These are phyloP conservation scores for Nitzschia sp. DNA, from an alignment of 108 stramenopile species.

Conservation along the genomic window DNA sequence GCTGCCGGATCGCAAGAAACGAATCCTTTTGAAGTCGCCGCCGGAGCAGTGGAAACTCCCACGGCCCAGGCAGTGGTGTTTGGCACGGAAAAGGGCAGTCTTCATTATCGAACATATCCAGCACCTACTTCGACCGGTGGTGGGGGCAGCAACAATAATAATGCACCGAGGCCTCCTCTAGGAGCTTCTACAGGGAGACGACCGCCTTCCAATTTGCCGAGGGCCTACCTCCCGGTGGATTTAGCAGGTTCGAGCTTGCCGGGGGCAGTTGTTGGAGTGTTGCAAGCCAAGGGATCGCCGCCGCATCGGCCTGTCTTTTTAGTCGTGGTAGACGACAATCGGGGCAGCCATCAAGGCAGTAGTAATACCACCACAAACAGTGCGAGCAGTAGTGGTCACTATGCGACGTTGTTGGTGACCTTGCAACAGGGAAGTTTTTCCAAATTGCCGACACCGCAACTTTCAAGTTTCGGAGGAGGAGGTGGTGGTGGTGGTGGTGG, in stretches of 20 bases:
- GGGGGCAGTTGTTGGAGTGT: slow-evolving; percentile 28
- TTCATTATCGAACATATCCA: slow-evolving; percentile 69
- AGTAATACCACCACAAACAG: slow-evolving; percentile 3
- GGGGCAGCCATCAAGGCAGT: slow-evolving; percentile 32
- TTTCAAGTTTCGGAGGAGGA: background rate
- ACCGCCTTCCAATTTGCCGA: slow-evolving; percentile 22
- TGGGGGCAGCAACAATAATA: background rate
- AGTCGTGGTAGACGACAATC: slow-evolving; percentile 78
- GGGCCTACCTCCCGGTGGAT: slow-evolving; percentile 45
- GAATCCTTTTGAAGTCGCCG: slow-evolving; percentile 40
- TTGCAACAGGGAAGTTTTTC: slow-evolving; percentile 64
- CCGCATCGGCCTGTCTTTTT: slow-evolving; percentile 56
- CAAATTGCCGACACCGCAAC: slow-evolving; percentile 29
- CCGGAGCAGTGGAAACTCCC: slow-evolving; percentile 11
- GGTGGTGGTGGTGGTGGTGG: slow-evolving; percentile 4
- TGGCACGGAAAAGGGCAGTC: slow-evolving; percentile 76
- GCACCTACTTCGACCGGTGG: background rate
- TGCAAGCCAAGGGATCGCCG: slow-evolving; percentile 14
- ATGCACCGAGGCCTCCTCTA: slow-evolving; percentile 4
- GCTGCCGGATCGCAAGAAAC: slow-evolving; percentile 18
- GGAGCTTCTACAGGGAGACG: background rate
- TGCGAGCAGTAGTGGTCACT: slow-evolving; percentile 52
- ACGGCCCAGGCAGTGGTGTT: slow-evolving; percentile 49
- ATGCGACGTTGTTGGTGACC: slow-evolving; percentile 59
- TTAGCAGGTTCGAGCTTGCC: slow-evolving; percentile 28